Evolutionary conservation across 2,329 filamentous ascomycete genomes (phyloP).

Genomic region (Ophiocordyceps camponoti-saundersi): DNA sequence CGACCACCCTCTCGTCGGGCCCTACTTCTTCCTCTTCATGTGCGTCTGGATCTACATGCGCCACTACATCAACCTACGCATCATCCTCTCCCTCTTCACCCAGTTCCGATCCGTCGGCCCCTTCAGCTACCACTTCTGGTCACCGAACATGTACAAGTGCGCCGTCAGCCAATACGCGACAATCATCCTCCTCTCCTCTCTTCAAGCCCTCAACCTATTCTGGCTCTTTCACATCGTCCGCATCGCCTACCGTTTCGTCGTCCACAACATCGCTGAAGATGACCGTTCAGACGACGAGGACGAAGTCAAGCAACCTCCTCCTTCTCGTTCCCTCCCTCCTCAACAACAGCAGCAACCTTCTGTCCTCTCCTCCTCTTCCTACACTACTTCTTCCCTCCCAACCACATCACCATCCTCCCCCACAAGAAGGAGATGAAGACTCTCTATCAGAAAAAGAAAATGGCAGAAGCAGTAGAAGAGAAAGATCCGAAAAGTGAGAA

Average conservation of each 20-base stretch:
- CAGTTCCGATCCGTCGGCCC: conserved; percentile 61
- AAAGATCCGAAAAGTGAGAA: too few relatives aligned
- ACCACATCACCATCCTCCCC: too few relatives aligned
- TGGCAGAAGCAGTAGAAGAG: too few relatives aligned
- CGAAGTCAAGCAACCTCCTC: neutral
- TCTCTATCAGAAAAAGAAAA: too few relatives aligned
- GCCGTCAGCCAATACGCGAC: conserved; percentile 52
- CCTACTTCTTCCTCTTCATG: conserved; percentile 76
- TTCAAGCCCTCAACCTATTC: conserved; percentile 65
- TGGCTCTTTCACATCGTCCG: conserved; percentile 66
- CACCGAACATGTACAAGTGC: conserved; percentile 62
- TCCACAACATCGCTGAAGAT: conserved; percentile 44
- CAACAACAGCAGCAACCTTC: neutral
- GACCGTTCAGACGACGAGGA: conserved; percentile 50
- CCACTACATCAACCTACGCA: conserved; percentile 66
- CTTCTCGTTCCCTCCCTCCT: neutral
- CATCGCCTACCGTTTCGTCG: conserved; percentile 55
- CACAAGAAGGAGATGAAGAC: too few relatives aligned
- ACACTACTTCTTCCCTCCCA: too few relatives aligned
- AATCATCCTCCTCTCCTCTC: conserved; percentile 40
- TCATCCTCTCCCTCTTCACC: conserved; percentile 59
- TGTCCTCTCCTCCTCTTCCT: neutral
- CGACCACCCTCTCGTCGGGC: conserved; percentile 58
- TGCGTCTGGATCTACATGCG: conserved; percentile 76
- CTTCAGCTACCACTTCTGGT: conserved; percentile 64